Evolutionary conservation across 352 stramenopile species (phyloP).

Genomic region (Pythium periplocum): DNA sequence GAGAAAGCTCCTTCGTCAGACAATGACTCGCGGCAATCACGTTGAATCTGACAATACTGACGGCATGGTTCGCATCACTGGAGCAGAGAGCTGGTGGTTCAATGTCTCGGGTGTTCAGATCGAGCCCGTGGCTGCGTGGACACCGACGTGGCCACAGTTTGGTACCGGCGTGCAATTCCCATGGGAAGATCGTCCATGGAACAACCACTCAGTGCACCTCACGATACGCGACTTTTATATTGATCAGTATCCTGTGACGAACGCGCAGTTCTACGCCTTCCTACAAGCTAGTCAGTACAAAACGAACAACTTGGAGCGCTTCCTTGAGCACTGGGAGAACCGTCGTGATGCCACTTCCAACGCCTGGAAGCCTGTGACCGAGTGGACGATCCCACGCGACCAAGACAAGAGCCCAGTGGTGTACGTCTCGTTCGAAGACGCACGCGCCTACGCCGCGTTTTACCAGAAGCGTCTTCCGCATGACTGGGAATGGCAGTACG

Average conservation of each 20-base stretch:
- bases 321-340: constrained; percentile 70
- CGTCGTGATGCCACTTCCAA: constrained; percentile 12
- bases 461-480: constrained; percentile 73
- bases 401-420: constrained; percentile 64
- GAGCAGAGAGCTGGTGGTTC: constrained; percentile 63
- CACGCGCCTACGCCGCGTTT: constrained; percentile 55
- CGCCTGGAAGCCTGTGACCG: constrained; percentile 11
- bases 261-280: constrained; percentile 60
- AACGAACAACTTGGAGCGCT: constrained; percentile 48
- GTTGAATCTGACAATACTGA: neutral
- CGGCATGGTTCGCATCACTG: constrained; percentile 46
- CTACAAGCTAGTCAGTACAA: constrained; percentile 46
- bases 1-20: constrained; percentile 18
- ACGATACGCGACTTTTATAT: constrained; percentile 68
- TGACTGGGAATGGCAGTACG: constrained; percentile 87
- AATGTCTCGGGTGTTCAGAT: constrained; percentile 79
- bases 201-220: constrained; percentile 63
- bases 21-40: constrained; percentile 7
- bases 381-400: constrained; percentile 42
- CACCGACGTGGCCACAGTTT: constrained; percentile 43
- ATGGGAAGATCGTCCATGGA: constrained; percentile 75
- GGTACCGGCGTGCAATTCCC: constrained; percentile 80
- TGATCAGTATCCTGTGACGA: constrained; percentile 74
- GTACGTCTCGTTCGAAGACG: constrained; percentile 72
- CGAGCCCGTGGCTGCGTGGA: constrained; percentile 68